These are phyloP conservation scores for Vanderwaltozyma tropicalis DNA, from an alignment of 805 yeast genomes.

Conservation along the genomic window DNA sequence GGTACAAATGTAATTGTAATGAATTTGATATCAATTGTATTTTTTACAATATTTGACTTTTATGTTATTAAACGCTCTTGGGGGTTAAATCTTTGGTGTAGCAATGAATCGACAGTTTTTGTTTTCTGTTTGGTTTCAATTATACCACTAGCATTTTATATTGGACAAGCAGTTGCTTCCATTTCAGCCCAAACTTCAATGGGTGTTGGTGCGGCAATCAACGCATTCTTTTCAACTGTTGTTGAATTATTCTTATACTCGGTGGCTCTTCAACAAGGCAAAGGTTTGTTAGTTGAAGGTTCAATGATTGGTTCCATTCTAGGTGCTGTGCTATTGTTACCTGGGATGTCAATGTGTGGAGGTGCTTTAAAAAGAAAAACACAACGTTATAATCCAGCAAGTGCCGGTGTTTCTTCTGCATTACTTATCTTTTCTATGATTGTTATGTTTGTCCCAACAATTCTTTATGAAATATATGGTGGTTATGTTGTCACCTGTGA, in stretches of 20 bases:
- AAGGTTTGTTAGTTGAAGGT: constrained; percentile 89
- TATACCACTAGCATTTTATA: constrained; percentile 89
- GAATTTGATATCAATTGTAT: constrained; percentile 68
- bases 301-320: constrained; percentile 87
- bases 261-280: constrained; percentile 77
- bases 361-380: constrained; percentile 91
- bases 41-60: constrained; percentile 74
- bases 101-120: constrained; percentile 60
- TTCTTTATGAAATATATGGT: constrained; percentile 84
- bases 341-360: constrained; percentile 95
- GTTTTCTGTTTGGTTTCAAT: constrained; percentile 71
- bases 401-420: constrained; percentile 95
- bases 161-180: constrained; percentile 99
- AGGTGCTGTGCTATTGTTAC: constrained; percentile 84
- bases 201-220: constrained; percentile 98
- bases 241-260: constrained; percentile 89
- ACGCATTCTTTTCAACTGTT: constrained; percentile 92
- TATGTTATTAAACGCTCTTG: constrained; percentile 46
- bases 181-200: constrained; percentile 96
- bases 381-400: constrained; percentile 88
- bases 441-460: constrained; percentile 86
- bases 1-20: constrained; percentile 92
- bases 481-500: constrained; percentile 67
- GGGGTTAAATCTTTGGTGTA: constrained; percentile 26
- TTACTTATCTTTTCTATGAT: constrained; percentile 86